Base-by-base conservation (phyloP, 2,329 filamentous ascomycete species). In the Colletotrichum sp. region DNA sequence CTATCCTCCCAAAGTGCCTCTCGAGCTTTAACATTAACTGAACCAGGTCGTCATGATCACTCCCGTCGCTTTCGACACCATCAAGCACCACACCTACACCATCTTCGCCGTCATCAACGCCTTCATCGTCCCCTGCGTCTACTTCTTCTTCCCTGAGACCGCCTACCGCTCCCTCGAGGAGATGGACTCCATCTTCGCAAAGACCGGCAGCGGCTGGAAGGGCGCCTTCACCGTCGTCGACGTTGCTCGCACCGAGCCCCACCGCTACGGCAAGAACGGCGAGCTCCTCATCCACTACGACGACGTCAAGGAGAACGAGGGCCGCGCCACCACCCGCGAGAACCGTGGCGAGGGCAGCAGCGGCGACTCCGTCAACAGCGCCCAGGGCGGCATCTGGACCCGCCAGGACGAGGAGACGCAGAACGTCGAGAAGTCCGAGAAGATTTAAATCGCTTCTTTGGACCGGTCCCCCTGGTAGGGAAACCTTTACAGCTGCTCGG, bases 31-130 rank as follows among this genome's bases (percentile, higher is more conserved):
- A 68, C 78, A 32, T 44, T 60, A 52, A 75, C 30, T 7, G 8
- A 13, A n/a, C 30, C n/a, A 84, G 83, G 84, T 93, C 30, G 91
- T 93, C 70, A 92, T 92, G 88, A 89, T 93, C 77, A 92, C 91
- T 0, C 91, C 91, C 0, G 84, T 92, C 3, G 87, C 90, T 2
- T 91, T 93, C 77, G 84, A 88, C 72, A 90, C 84, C 72, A 93
- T 93, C 76, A 82, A 84, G 18, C 90, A 91, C 84, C 86, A 91
- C 79, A 93, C 92, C 0, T 93, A 93, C 82, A 90, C 91, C 79
- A 90, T 94, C 78, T 94, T 94, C 80, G 92, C 92, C 13, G 88
- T 92, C 62, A 92, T 93, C 84, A 93, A 93, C 81, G 88, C 89
- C 77, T 85, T 89, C 78, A 92, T 92, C 81, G 86, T 92, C 0